These are phyloP conservation scores for Cutaneotrichosporon sp. DNA, from an alignment of 1,284 basidiomycete species.

Conservation along the genomic window DNA sequence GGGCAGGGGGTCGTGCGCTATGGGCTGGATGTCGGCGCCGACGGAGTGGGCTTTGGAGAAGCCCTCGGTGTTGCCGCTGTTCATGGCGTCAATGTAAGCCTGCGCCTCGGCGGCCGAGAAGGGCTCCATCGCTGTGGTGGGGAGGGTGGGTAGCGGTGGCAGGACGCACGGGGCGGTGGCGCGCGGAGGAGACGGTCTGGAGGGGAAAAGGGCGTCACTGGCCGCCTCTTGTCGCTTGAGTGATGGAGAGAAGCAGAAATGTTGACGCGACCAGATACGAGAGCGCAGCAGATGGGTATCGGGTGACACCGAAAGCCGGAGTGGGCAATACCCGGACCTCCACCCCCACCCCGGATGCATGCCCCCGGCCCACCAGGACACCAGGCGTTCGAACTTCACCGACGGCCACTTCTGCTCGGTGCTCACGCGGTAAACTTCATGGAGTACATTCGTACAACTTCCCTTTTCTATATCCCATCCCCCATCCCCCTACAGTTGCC, in stretches of 20 bases:
- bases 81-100: background rate
- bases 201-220: too few species aligned
- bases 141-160: background rate
- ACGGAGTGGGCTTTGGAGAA: background rate
- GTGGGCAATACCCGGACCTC: background rate
- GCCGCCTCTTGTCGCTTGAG: too few species aligned
- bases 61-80: background rate
- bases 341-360: too few species aligned
- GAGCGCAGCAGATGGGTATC: background rate
- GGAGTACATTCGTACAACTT: too few species aligned
- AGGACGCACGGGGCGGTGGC: background rate
- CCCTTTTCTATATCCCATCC: too few species aligned
- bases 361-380: too few species aligned
- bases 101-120: background rate
- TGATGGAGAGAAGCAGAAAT: background rate
- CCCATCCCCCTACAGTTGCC: too few species aligned
- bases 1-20: constrained; percentile 14
- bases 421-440: too few species aligned
- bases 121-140: background rate
- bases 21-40: constrained; percentile 11
- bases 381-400: too few species aligned
- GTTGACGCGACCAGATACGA: background rate
- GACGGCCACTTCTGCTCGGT: too few species aligned
- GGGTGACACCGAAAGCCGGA: background rate
- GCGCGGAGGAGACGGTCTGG: background rate